Evolutionary conservation across 257 asterid species (phyloP), one percentile per base, ranked within the genome.

Genomic region (Lavandula angustifolia): DNA sequence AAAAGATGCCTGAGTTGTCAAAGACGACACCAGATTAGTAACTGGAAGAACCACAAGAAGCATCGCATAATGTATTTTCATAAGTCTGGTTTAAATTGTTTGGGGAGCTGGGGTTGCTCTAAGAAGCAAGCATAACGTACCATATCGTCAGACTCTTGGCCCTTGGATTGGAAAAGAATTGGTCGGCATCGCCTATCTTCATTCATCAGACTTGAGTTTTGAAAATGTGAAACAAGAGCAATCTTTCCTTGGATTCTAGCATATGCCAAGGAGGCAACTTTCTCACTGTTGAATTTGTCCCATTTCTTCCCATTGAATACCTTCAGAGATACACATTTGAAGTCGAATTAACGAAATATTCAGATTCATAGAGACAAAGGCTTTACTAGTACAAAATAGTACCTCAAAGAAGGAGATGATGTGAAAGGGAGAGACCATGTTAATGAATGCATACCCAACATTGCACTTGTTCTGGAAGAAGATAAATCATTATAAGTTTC

Each of bases 161-260:
- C 94, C 79, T 89, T 96, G 9, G 89, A 84, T 55, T 59, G 94
- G 79, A 92, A 85, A 18, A 92, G 70, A 54, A 92, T 92, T 10
- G 99, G 99, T 5, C 99, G 80, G 70, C 99, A 92, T 17, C 92
- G 75, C 75, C 84, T 89, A 79, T 92, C 99, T 79, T 92, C 99
- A 22, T 89, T 92, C 97, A 92, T 92, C 69, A 92, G 75, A 81
- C 96, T 89, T 63, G 99, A 92, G 76, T 92, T 89, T 85, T 92
- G 96, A 71, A 92, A 92, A 75, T 92, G 99, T 0, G 95, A 84
- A 66, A 92, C 73, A 4, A 92, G 78, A 34, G 97, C 95, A 16
- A 72, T 67, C 64, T 87, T 92, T 44, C 99, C 97, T 67, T 92
- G 98, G 68, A 92, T 92, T 65, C 98, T 84, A 1, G 95, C 98